Evolutionary conservation across 352 stramenopile genomes (phyloP).

Genomic region (Globisporangium solare): DNA sequence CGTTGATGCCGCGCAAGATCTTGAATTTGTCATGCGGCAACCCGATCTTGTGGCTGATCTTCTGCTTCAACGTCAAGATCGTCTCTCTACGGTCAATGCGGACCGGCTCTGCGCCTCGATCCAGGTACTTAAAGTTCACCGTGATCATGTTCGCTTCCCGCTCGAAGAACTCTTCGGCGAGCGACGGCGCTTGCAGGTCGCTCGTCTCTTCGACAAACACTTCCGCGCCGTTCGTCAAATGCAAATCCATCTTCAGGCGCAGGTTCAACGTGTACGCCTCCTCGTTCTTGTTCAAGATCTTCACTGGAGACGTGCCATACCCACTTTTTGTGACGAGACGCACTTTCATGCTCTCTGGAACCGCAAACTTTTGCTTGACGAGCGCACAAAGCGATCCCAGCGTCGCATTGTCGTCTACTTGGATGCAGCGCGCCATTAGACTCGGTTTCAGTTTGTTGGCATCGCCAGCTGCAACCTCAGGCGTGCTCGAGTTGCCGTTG

Average conservation of each 20-base stretch:
- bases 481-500: neutral
- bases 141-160: slow-evolving; percentile 76
- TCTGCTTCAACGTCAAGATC: slow-evolving; percentile 49
- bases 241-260: slow-evolving; percentile 54
- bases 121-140: slow-evolving; percentile 67
- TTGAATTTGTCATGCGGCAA: slow-evolving; percentile 62
- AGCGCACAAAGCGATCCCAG: slow-evolving; percentile 41
- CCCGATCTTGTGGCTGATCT: slow-evolving; percentile 42
- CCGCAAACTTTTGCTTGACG: slow-evolving; percentile 49
- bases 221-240: slow-evolving; percentile 63
- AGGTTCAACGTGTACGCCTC: slow-evolving; percentile 32
- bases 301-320: slow-evolving; percentile 61
- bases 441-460: slow-evolving; percentile 7
- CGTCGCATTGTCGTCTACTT: slow-evolving; percentile 59
- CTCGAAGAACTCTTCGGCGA: slow-evolving; percentile 63
- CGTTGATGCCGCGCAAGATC: slow-evolving; percentile 65
- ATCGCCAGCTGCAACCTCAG: neutral
- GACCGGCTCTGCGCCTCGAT: slow-evolving; percentile 37
- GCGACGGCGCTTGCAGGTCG: slow-evolving; percentile 38
- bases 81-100: slow-evolving; percentile 74
- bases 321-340: slow-evolving; percentile 68
- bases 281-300: slow-evolving; percentile 57
- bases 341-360: slow-evolving; percentile 32
- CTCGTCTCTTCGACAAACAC: slow-evolving; percentile 70
- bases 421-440: slow-evolving; percentile 50